Evolutionary conservation across 1,284 basidiomycete species (phyloP), one percentile per base, ranked within the genome.

Genomic region (Chiua sp.): DNA sequence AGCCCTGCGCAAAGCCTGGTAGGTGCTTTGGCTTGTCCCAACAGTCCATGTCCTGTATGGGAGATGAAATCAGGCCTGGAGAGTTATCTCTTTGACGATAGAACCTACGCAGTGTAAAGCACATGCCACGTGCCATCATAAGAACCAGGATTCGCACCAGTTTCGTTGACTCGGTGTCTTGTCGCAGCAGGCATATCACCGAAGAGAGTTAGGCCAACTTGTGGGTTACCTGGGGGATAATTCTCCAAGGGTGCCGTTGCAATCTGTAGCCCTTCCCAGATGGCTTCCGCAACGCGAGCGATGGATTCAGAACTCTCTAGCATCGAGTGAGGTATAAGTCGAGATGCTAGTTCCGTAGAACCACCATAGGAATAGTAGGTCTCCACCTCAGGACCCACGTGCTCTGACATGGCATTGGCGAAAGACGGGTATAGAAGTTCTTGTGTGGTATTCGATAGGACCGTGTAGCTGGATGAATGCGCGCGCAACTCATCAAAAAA

Each of bases 121-220:
- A 61, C 59, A 22, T 58, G 56, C 63, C 63, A 62, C 11, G 59
- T 39, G n/a, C 53, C 63, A 6, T 51, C 51, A 30, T 62, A 65
- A 13, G 62, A 48, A 18, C 53, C 58, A 1, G 63, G 63, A 46
- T 64, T 64, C 2, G 59, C 56, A 0, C 51, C 63, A 0, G 59
- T 62, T 39, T 47, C 51, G n/a, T 64, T 53, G 22, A 56, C 53
- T 15, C 28, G 47, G 3, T 48, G 47, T 10, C 30, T 53, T 7
- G 63, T 54, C 22, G 59, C 56, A 51, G 53, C 53, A 1, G 63
- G 15, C 59, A 65, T 53, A 10, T 52, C 52, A 1, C 59, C 53
- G 11, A 65, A 62, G 39, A 64, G 15, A 7, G 46, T 26, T 8
- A 48, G 33, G 2, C 37, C 35, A 7, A 47, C 42, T 26, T 62